A percentile compares a stretch with the other conserved stretches of the same genome.
Evolutionary conservation across 345 rosid genomes (phyloP).

Genomic region (Cardiospermum halicacabum): DNA sequence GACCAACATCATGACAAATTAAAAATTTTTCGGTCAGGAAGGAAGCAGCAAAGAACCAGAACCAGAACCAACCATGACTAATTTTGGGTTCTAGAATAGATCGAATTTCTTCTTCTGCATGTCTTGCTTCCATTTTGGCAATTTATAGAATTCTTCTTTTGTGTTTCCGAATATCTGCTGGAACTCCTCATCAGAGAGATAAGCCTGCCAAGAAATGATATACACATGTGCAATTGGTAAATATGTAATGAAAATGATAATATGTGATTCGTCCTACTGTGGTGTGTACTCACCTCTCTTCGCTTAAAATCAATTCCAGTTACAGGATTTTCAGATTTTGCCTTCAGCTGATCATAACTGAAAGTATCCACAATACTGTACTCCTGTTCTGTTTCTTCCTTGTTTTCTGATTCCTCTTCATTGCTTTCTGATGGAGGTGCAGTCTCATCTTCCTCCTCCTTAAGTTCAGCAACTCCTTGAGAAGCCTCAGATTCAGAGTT

Average conservation of each 20-base stretch:
- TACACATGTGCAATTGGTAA: neutral
- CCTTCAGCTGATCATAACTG: slow-evolving; percentile 81
- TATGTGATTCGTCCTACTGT: neutral
- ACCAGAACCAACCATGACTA: slow-evolving; percentile 12
- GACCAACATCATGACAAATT: slow-evolving; percentile 9
- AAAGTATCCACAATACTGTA: slow-evolving; percentile 42
- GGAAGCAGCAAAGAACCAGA: slow-evolving; percentile 18
- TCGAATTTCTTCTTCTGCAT: slow-evolving; percentile 78
- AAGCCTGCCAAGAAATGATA: slow-evolving; percentile 50
- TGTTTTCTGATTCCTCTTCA: slow-evolving; percentile 43
- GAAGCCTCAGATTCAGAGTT: slow-evolving; percentile 48
- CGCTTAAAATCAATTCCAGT: slow-evolving; percentile 85
- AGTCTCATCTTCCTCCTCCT: slow-evolving; percentile 49
- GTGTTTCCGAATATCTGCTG: slow-evolving; percentile 58
- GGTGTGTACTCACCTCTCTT: slow-evolving; percentile 69
- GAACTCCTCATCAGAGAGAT: slow-evolving; percentile 82
- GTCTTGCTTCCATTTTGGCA: slow-evolving; percentile 99
- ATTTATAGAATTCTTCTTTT: slow-evolving; percentile 71
- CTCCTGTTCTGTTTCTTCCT: slow-evolving; percentile 43
- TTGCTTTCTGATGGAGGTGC: slow-evolving; percentile 34
- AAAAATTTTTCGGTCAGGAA: slow-evolving; percentile 13
- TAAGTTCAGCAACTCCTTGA: slow-evolving; percentile 41
- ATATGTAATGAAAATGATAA: neutral
- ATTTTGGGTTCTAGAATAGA: slow-evolving; percentile 44
- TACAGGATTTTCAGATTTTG: slow-evolving; percentile 82